phyloP scores from a whole-genome alignment of 768 basidiomycete genomes.

The Leucosporidium yakuticum region DNA sequence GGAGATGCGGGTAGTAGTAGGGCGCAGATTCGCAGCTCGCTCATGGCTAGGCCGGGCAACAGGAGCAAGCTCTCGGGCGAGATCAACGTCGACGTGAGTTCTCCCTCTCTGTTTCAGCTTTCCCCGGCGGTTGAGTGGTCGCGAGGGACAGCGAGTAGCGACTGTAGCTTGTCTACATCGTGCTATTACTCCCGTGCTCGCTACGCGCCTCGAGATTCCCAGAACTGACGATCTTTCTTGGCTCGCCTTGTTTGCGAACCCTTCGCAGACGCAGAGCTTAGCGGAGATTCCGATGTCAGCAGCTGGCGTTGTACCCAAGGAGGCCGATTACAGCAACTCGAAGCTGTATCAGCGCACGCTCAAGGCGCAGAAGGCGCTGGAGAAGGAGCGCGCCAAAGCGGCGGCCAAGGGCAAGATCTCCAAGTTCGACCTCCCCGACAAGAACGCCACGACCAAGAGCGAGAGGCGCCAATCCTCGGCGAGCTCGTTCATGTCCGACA shows the following conservation, averaged over 20 bases:
- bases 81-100: conserved; percentile 21
- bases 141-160: neutral
- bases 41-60: neutral
- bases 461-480: neutral
- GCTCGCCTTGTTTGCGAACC: neutral
- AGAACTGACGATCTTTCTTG: neutral
- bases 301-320: conserved; percentile 12
- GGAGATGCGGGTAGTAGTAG: conserved; percentile 2
- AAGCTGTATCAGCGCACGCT: conserved; percentile 32
- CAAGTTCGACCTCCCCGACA: conserved; percentile 17
- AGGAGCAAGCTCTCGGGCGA: conserved; percentile 33
- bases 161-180: no score
- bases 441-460: conserved; percentile 9
- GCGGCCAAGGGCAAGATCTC: conserved; percentile 27
- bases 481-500: conserved; percentile 16
- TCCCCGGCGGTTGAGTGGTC: neutral
- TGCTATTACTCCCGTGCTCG: no score
- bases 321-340: conserved; percentile 30
- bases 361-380: conserved; percentile 33
- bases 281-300: neutral
- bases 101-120: no score
- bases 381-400: conserved; percentile 31
- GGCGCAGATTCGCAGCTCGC: neutral
- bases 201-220: no score
- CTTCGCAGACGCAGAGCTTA: neutral